Percentiles rank a stretch among this genome's conserved stretches.
These are phyloP conservation scores for Chlamydomonas sphaeroides DNA, from an alignment of 139 green algal genomes.

Conservation along the genomic window DNA sequence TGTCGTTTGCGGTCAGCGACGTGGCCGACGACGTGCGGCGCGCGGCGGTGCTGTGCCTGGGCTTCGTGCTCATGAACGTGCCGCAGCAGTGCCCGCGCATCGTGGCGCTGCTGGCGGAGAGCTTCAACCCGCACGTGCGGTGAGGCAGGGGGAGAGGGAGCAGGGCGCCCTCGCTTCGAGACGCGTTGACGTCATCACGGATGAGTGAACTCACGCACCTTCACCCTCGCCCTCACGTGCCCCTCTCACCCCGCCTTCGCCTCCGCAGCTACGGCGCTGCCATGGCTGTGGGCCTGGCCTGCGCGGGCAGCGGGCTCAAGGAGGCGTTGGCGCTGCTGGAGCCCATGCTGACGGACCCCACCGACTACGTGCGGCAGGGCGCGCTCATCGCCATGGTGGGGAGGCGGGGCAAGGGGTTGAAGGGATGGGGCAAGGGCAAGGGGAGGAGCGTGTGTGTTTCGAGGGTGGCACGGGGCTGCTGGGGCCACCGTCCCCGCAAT, in stretches of 20 bases:
- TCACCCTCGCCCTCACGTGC: neutral
- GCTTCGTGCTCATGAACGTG: slow-evolving; percentile 91
- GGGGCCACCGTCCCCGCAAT: too few relatives aligned
- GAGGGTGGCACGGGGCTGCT: too few relatives aligned
- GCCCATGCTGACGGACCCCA: slow-evolving; percentile 83
- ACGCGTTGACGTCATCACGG: too few relatives aligned
- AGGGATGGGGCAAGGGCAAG: too few relatives aligned
- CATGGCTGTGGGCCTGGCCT: slow-evolving; percentile 96
- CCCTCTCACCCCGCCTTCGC: neutral
- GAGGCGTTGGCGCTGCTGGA: slow-evolving; percentile 90
- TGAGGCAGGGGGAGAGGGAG: neutral
- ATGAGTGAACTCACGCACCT: neutral
- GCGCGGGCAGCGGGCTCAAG: slow-evolving; percentile 83
- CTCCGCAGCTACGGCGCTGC: slow-evolving; percentile 87
- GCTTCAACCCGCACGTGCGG: slow-evolving; percentile 96
- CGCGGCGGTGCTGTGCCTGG: slow-evolving; percentile 90
- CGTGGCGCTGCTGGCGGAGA: slow-evolving; percentile 93
- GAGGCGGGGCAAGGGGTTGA: too few relatives aligned
- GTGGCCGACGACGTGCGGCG: slow-evolving; percentile 96
- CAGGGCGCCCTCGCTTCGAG: neutral
- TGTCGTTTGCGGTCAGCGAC: slow-evolving; percentile 96
- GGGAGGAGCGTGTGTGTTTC: too few relatives aligned
- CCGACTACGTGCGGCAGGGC: slow-evolving; percentile 96
- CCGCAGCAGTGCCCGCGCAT: slow-evolving; percentile 94
- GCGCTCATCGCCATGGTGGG: slow-evolving; percentile 93